These are phyloP conservation scores for Arachis hypogaea DNA, from an alignment of 306 rosid species.

Conservation along the genomic window DNA sequence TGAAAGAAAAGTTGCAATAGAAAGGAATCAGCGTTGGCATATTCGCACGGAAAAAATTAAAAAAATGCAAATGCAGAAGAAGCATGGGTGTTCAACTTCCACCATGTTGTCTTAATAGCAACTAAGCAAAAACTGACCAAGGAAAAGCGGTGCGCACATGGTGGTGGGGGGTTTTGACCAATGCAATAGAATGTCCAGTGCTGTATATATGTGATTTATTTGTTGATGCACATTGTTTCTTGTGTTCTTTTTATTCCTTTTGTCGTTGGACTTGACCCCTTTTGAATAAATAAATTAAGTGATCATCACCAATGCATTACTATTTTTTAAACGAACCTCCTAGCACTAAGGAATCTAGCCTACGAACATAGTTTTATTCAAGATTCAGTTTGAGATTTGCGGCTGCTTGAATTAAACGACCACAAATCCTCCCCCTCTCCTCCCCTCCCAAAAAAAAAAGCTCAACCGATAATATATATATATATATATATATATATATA, in stretches of 20 bases:
- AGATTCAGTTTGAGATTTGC: conserved; percentile 15
- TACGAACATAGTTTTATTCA: background rate
- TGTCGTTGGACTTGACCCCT: conserved; percentile 14
- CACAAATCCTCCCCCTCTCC: too few relatives aligned
- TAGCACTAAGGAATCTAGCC: conserved; percentile 14
- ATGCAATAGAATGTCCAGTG: background rate
- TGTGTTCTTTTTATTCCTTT: conserved; percentile 20
- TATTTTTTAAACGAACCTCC: background rate
- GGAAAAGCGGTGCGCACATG: conserved; percentile 37
- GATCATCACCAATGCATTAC: background rate
- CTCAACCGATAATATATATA: too few relatives aligned
- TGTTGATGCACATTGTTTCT: too few relatives aligned
- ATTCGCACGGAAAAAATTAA: background rate
- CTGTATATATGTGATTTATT: too few relatives aligned
- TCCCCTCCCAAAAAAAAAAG: too few relatives aligned
- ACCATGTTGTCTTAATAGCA: conserved; percentile 7
- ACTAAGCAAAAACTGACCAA: background rate
- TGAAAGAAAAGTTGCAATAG: background rate
- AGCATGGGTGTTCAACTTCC: conserved; percentile 27
- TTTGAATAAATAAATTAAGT: background rate
- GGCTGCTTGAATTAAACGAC: background rate
- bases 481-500: too few relatives aligned
- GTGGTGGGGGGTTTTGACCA: conserved; percentile 1
- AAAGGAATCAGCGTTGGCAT: background rate
- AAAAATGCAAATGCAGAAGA: background rate